phyloP scores from a whole-genome alignment of 306 rosid species.

The Cicer chorassanicum region DNA sequence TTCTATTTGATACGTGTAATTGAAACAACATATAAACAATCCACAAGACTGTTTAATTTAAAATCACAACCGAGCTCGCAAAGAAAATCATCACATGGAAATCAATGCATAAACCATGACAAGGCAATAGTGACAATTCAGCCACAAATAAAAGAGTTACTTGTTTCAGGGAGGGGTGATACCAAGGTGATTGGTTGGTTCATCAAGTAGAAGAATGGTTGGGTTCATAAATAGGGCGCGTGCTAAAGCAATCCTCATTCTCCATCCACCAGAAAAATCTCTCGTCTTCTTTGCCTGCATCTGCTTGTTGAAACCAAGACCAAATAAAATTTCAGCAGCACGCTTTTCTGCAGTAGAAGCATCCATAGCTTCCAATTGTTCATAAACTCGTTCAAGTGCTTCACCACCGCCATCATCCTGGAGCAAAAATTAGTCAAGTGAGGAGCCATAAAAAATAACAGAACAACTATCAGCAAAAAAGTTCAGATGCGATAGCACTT shows the following conservation, averaged over 20 bases:
- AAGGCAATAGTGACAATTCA: not conserved
- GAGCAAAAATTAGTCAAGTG: slow-evolving; percentile 17
- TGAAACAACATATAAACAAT: slow-evolving; percentile 24
- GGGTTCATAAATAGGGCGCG: slow-evolving; percentile 96
- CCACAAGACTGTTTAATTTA: slow-evolving; percentile 3
- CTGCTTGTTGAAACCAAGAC: slow-evolving; percentile 92
- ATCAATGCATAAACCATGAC: slow-evolving; percentile 29
- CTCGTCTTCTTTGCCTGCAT: slow-evolving; percentile 93
- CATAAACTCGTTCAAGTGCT: slow-evolving; percentile 86
- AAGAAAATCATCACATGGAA: slow-evolving; percentile 14
- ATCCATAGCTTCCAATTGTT: slow-evolving; percentile 88
- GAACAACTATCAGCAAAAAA: not conserved
- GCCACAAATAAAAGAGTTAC: slow-evolving; percentile 28
- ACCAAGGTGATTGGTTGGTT: slow-evolving; percentile 99
- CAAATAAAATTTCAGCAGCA: slow-evolving; percentile 93
- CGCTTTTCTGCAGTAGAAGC: slow-evolving; percentile 98
- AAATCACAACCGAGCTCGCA: not conserved
- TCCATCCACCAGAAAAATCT: slow-evolving; percentile 99
- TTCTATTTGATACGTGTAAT: slow-evolving; percentile 16
- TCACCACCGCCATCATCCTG: slow-evolving; percentile 99
- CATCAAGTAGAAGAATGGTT: slow-evolving; percentile 91
- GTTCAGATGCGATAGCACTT: not conserved
- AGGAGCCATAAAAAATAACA: not conserved
- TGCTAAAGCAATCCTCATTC: slow-evolving; percentile 98
- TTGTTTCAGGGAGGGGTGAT: slow-evolving; percentile 30